Percentiles rank a stretch among this genome's conserved stretches.
Conservation (phyloP, 768 basidiomycete genomes). For the Suillus occidentalis region DNA sequence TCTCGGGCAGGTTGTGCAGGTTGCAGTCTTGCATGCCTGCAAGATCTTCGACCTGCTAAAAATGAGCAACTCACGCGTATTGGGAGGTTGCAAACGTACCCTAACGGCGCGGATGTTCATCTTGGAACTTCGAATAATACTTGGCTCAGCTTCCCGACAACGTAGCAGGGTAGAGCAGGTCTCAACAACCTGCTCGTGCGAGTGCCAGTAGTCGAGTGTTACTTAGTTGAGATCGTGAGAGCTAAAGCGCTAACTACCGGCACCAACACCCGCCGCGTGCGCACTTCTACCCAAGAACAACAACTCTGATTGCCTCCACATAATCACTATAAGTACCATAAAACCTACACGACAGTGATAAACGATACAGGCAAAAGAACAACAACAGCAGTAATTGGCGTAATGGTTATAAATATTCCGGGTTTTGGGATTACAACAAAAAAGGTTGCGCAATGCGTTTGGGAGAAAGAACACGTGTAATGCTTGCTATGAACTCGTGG, state of each 20-base stretch:
- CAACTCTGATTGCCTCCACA: neutral
- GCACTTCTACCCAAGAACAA: constrained; percentile 1
- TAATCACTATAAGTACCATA: constrained; percentile 3
- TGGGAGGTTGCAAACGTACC: constrained; percentile 15
- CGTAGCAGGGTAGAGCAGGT: constrained; percentile 1
- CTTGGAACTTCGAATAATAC: neutral
- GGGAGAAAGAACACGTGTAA: neutral
- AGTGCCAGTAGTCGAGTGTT: neutral
- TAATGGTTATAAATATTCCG: constrained; percentile 9
- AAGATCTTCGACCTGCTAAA: constrained; percentile 75
- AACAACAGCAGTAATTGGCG: neutral
- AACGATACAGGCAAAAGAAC: constrained; percentile 4
- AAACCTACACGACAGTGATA: constrained; percentile 2
- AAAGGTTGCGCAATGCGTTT: neutral
- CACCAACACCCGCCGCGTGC: too few species aligned
- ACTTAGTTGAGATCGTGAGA: constrained; percentile 1
- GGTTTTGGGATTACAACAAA: constrained; percentile 1
- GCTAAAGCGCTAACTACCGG: neutral
- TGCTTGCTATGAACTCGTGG: constrained; percentile 2
- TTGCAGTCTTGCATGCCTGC: constrained; percentile 94
- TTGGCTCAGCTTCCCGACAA: neutral
- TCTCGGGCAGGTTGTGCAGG: constrained; percentile 90
- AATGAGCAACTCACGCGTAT: constrained; percentile 15
- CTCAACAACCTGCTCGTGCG: neutral
- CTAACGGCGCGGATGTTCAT: constrained; percentile 35